Evolutionary conservation across 352 stramenopile genomes (phyloP), one percentile per base, ranked within the genome.

Genomic region (Thalassiosira ordinaria): DNA sequence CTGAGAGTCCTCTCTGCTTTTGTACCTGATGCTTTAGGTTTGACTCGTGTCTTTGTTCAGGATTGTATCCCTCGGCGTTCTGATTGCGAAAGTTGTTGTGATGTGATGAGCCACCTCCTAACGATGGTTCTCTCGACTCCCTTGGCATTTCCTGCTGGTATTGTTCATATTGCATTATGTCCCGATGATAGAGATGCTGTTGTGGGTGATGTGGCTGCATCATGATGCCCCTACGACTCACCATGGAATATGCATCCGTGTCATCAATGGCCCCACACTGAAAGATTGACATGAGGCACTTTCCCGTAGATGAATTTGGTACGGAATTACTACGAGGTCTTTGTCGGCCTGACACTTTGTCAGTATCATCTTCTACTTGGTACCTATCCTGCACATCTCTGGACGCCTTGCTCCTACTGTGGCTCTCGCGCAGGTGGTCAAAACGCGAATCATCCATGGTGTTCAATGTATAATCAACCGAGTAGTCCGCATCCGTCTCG

Each of bases 381-480:
- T 7, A 27, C 8, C 18, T 16, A 27, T 24, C 14, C 51, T 13
- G n/a, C 51, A 18, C 24, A 29, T 56, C 55, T 35, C 37, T n/a
- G n/a, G n/a, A n/a, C 16, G 56, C 47, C 26, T 41, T 11, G 11
- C 24, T 26, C 49, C 24, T 59, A 37, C 49, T 59, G 0, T 37
- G 49, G 8, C 49, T 59, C n/a, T 11, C 8, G 27, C 46, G 60
- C 20, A 59, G 27, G 20, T 41, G 44, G 7, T 71, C 62, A 20
- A 71, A 44, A 18, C 62, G 1, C 3, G 39, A 57, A 61, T 71
- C 27, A 31, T 71, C 46, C 22, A 71, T 59, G 14, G 66, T 75
- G 60, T 75, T 75, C 35, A 75, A 66, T 9, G 66, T 75, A 26
- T 67, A 60, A 29, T 75, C 66, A 5, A 57, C 52, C 11, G 66